phyloP scores from a whole-genome alignment of 108 stramenopile species.

The Mediolabrus comicus region DNA sequence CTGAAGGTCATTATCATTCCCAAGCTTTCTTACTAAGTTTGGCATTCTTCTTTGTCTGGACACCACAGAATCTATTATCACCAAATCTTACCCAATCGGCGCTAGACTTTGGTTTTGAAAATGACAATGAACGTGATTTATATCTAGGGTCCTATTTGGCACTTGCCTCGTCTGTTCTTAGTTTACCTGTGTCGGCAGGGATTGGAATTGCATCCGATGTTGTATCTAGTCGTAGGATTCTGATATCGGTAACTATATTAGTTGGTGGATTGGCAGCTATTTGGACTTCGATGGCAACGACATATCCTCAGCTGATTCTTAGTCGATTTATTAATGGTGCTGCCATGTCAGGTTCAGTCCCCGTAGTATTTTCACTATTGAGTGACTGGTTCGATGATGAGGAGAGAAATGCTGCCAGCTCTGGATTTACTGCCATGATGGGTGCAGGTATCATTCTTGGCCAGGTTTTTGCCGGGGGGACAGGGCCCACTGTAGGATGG shows the following conservation, averaged over 20 bases:
- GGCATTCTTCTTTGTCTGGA: constrained; percentile 68
- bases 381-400: constrained; percentile 66
- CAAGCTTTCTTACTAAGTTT: constrained; percentile 64
- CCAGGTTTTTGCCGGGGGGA: constrained; percentile 67
- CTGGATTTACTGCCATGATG: constrained; percentile 76
- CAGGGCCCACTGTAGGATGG: constrained; percentile 55
- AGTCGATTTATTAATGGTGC: constrained; percentile 57
- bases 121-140: constrained; percentile 54
- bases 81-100: constrained; percentile 76
- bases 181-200: constrained; percentile 55
- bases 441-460: constrained; percentile 66
- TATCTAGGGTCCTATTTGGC: constrained; percentile 66
- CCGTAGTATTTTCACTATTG: constrained; percentile 69
- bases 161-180: constrained; percentile 62
- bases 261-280: constrained; percentile 43
- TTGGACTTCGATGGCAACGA: constrained; percentile 41
- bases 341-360: constrained; percentile 68
- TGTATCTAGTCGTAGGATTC: constrained; percentile 48
- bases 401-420: constrained; percentile 69
- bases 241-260: constrained; percentile 51
- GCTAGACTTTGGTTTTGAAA: constrained; percentile 32
- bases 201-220: constrained; percentile 68
- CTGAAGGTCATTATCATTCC: constrained; percentile 52
- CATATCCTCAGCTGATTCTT: constrained; percentile 47
- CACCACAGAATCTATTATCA: constrained; percentile 69